A percentile compares a stretch with the other conserved stretches of the same genome.
These are phyloP conservation scores for Plenodomus tracheiphilus DNA, from an alignment of 2,329 filamentous ascomycete genomes.

Conservation along the genomic window DNA sequence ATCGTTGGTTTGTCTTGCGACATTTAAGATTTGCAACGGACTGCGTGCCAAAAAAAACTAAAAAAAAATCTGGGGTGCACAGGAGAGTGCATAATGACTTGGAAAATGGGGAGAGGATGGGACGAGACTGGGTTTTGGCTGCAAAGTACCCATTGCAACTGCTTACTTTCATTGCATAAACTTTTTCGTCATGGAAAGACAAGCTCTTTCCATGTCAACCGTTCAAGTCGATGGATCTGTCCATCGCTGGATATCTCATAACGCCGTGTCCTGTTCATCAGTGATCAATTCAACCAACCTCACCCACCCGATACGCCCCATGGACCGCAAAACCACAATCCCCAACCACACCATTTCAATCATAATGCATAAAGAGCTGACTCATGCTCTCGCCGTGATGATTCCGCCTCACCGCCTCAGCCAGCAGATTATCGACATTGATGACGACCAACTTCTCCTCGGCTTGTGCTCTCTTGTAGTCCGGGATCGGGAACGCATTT, in stretches of 20 bases:
- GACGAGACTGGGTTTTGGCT: not conserved
- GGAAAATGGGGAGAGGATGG: not conserved
- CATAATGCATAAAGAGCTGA: slow-evolving; percentile 53
- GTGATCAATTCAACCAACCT: not conserved
- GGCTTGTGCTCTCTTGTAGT: slow-evolving; percentile 68
- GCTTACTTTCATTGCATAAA: not conserved
- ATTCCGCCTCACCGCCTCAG: slow-evolving; percentile 92
- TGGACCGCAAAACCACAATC: not conserved
- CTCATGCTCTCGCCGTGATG: slow-evolving; percentile 88
- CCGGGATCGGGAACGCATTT: slow-evolving; percentile 91
- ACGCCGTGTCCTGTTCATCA: not conserved
- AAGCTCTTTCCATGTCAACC: not conserved
- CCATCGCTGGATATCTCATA: not conserved
- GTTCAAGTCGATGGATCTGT: not conserved
- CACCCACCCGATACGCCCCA: not conserved
- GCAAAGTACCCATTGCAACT: not conserved
- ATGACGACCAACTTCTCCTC: slow-evolving; percentile 82
- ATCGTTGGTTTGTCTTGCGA: slow-evolving; percentile 43
- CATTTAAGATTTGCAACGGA: not conserved
- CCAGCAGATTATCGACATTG: slow-evolving; percentile 82
- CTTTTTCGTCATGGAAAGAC: not conserved
- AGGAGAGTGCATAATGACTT: too few species aligned
- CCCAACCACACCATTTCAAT: slow-evolving; percentile 19
- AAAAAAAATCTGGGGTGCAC: not conserved
- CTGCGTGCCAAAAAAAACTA: not conserved